These are phyloP conservation scores for Maudiozyma bulderi DNA, from an alignment of 805 yeast genomes.

Conservation along the genomic window DNA sequence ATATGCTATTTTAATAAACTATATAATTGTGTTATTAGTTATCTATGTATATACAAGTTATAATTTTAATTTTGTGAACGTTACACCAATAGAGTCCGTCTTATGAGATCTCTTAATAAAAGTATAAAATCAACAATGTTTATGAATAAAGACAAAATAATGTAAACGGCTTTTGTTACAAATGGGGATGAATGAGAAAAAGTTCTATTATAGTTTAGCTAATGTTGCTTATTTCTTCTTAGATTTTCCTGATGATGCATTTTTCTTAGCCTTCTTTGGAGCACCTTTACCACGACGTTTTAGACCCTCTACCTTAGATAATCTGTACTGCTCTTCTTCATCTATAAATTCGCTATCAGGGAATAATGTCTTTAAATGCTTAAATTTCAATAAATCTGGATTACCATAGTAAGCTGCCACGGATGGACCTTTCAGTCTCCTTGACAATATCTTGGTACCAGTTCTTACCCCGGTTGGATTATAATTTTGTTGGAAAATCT, in stretches of 20 bases:
- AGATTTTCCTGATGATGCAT: conserved; percentile 31
- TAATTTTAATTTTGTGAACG: background rate
- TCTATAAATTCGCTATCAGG: conserved; percentile 45
- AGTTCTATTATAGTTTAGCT: background rate
- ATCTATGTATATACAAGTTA: background rate
- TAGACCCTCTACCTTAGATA: conserved; percentile 52
- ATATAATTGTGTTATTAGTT: background rate
- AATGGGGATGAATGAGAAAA: background rate
- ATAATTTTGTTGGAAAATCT: conserved; percentile 59
- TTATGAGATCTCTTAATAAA: too few species aligned
- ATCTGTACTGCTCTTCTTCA: conserved; percentile 61
- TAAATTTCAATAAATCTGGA: conserved; percentile 55
- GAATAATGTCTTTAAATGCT: conserved; percentile 45
- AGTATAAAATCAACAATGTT: too few species aligned
- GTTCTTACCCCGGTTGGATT: conserved; percentile 60
- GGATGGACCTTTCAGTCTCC: conserved; percentile 65
- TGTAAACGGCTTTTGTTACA: background rate
- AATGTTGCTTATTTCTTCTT: conserved; percentile 22
- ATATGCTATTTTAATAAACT: too few species aligned
- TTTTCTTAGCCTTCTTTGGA: conserved; percentile 60
- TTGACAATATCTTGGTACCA: conserved; percentile 60
- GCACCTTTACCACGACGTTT: conserved; percentile 87
- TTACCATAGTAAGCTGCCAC: conserved; percentile 67
- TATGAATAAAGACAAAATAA: background rate
- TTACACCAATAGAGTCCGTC: too few species aligned